phyloP scores from a whole-genome alignment of 805 yeast genomes.

The Candida sphagnicola region DNA sequence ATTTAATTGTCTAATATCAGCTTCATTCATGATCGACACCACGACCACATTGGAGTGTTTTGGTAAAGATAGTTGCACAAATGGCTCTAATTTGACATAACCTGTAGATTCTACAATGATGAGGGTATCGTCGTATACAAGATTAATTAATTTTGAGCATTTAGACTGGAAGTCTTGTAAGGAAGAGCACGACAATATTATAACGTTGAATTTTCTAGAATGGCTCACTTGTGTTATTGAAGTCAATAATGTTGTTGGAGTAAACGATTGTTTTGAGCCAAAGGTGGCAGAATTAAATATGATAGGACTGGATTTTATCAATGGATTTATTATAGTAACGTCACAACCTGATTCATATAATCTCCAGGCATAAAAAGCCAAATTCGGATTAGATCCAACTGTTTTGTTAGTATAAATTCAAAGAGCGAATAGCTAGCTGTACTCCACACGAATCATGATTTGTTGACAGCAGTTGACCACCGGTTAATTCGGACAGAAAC shows the following conservation, averaged over 20 bases:
- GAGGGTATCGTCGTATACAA: conserved; percentile 38
- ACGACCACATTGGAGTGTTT: conserved; percentile 30
- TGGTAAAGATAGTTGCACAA: conserved; percentile 45
- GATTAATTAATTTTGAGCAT: conserved; percentile 21
- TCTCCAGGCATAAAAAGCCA: conserved; percentile 59
- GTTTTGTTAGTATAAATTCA: background rate
- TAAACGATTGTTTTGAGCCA: conserved; percentile 8
- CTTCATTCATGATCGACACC: conserved; percentile 57
- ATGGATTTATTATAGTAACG: conserved; percentile 36
- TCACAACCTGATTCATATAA: conserved; percentile 33
- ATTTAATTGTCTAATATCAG: conserved; percentile 44
- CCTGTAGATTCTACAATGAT: conserved; percentile 68
- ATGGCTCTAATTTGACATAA: conserved; percentile 68
- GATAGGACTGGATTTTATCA: conserved; percentile 14
- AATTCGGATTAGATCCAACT: conserved; percentile 54
- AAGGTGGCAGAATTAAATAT: conserved; percentile 14
- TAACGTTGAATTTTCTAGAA: conserved; percentile 26
- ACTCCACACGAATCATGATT: too few relatives aligned
- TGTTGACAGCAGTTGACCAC: too few relatives aligned
- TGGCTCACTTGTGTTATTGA: conserved; percentile 8
- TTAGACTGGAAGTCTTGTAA: conserved; percentile 36
- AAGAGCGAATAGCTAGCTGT: too few relatives aligned
- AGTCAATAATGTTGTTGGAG: conserved; percentile 10
- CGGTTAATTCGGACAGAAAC: too few relatives aligned
- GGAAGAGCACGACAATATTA: conserved; percentile 30